Conservation (phyloP, 2,329 filamentous ascomycete species). For the Gaeumannomyces sp. region DNA sequence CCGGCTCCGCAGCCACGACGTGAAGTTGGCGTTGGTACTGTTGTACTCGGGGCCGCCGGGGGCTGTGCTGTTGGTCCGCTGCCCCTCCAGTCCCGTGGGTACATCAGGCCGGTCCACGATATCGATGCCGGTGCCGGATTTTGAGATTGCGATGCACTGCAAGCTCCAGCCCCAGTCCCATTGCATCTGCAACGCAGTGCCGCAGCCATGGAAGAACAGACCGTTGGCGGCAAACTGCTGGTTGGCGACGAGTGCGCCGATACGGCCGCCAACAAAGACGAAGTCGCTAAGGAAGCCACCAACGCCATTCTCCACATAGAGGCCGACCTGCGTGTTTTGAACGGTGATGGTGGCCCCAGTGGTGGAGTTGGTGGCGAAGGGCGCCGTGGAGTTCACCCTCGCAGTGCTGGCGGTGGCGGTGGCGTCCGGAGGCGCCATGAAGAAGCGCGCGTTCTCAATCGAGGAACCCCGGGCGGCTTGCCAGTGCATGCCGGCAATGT, state of each 20-base stretch:
- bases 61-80: not conserved
- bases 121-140: conserved; percentile 50
- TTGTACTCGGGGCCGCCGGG: no score
- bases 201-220: conserved; percentile 14
- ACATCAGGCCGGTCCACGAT: conserved; percentile 29
- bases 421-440: conserved; percentile 31
- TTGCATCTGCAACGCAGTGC: conserved; percentile 2
- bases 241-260: conserved; percentile 37
- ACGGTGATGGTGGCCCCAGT: conserved; percentile 28
- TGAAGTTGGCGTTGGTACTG: not conserved
- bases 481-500: conserved; percentile 44
- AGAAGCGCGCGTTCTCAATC: conserved; percentile 55
- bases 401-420: no score
- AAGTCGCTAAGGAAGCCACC: conserved; percentile 8
- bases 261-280: conserved; percentile 52
- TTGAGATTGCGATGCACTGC: conserved; percentile 1
- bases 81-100: not conserved
- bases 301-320: conserved; percentile 10
- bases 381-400: no score
- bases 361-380: no score
- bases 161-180: conserved; percentile 14
- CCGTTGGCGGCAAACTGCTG: conserved; percentile 13
- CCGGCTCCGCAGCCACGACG: no score
- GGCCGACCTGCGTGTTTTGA: conserved; percentile 18
- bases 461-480: conserved; percentile 15